Evolutionary conservation across 495 filamentous ascomycete species (phyloP).

Genomic region (Trichoderma orchidacearum): DNA sequence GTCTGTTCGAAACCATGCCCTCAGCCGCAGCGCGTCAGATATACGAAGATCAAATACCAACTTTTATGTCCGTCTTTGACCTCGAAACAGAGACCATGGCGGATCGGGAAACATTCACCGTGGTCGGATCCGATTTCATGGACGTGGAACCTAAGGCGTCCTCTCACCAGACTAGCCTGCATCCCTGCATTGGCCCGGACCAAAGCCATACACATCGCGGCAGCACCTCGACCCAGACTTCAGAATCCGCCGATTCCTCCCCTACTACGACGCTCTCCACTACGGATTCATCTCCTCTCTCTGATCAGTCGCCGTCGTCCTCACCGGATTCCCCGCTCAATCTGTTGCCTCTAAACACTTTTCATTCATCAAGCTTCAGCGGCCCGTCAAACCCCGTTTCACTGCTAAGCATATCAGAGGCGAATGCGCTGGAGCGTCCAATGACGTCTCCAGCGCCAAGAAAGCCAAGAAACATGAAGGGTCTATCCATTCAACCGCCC

Average conservation of each 20-base stretch:
- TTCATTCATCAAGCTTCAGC: slow-evolving; percentile 32
- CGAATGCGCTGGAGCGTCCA: slow-evolving; percentile 26
- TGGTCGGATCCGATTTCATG: slow-evolving; percentile 30
- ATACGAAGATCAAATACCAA: slow-evolving; percentile 55
- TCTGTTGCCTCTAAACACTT: slow-evolving; percentile 41
- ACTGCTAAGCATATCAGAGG: slow-evolving; percentile 22
- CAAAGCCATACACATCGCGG: slow-evolving; percentile 40
- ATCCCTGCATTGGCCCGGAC: slow-evolving; percentile 5
- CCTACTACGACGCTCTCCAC: slow-evolving; percentile 93
- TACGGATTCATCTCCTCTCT: slow-evolving; percentile 72
- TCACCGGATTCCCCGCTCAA: slow-evolving; percentile 78
- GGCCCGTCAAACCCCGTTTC: slow-evolving; percentile 29
- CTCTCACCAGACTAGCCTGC: background rate
- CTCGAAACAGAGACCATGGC: slow-evolving; percentile 31
- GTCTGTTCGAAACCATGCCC: slow-evolving; percentile 29
- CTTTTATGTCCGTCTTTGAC: slow-evolving; percentile 60
- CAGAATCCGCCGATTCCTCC: slow-evolving; percentile 83
- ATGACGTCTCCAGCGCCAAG: slow-evolving; percentile 59
- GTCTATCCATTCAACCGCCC: slow-evolving; percentile 76
- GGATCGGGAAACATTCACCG: slow-evolving; percentile 25
- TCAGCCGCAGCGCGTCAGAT: slow-evolving; percentile 35
- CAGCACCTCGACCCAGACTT: slow-evolving; percentile 65
- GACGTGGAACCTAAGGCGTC: slow-evolving; percentile 16
- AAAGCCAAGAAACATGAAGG: slow-evolving; percentile 83
- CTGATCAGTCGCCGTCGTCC: slow-evolving; percentile 83